Evolutionary conservation across 441 rosid species (phyloP).

Genomic region (Syzygium syzygioides): DNA sequence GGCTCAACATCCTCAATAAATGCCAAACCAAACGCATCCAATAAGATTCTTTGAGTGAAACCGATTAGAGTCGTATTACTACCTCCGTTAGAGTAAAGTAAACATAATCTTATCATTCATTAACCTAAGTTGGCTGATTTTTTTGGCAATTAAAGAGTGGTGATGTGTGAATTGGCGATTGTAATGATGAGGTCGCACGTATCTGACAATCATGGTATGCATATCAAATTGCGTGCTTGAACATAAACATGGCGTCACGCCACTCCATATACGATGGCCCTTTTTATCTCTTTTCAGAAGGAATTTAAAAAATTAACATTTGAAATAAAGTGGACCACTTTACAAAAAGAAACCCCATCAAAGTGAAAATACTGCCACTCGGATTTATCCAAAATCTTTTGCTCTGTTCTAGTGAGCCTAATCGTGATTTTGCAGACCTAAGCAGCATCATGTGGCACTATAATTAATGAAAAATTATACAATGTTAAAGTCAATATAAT

Average conservation of each 20-base stretch:
- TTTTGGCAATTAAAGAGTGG: background rate
- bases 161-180: background rate
- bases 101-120: background rate
- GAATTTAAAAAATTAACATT: background rate
- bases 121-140: background rate
- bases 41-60: background rate
- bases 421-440: background rate
- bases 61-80: rapidly evolving
- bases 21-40: rapidly evolving
- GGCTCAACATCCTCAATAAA: background rate
- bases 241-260: background rate
- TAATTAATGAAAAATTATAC: background rate
- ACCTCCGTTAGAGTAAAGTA: background rate
- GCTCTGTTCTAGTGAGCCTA: background rate
- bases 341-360: background rate
- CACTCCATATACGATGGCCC: background rate
- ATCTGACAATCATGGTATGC: background rate
- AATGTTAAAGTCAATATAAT: background rate
- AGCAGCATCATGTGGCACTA: background rate
- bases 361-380: background rate
- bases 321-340: background rate
- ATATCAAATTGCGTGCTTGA: background rate
- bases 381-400: background rate
- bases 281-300: background rate
- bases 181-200: background rate